Percentiles rank a stretch among this genome's conserved stretches.
Evolutionary conservation across 345 rosid genomes (phyloP).

Genomic region (Eucalyptus pauciflora): DNA sequence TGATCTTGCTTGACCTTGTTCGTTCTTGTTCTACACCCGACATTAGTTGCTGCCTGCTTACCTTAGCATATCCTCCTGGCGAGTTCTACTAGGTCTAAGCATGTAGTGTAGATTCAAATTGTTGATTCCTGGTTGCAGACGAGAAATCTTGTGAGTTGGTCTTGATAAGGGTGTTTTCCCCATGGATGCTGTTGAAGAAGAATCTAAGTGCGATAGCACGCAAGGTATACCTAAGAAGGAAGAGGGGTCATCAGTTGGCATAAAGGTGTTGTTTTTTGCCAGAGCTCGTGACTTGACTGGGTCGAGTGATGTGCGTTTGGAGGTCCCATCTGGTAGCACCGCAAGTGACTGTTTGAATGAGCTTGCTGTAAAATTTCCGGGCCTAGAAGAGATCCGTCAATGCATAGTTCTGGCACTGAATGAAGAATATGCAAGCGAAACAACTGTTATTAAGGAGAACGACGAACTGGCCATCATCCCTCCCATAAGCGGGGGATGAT

Average conservation of each 20-base stretch:
- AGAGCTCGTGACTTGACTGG: slow-evolving; percentile 83
- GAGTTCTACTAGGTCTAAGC: background rate
- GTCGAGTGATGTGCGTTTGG: slow-evolving; percentile 30
- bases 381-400: slow-evolving; percentile 48
- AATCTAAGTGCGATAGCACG: background rate
- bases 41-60: background rate
- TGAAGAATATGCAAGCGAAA: slow-evolving; percentile 30
- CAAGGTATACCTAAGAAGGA: background rate
- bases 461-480: slow-evolving; percentile 95
- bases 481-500: slow-evolving; percentile 94
- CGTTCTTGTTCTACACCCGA: background rate
- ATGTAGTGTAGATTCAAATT: too few relatives aligned
- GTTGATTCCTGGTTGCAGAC: background rate
- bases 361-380: slow-evolving; percentile 49
- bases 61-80: background rate
- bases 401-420: slow-evolving; percentile 69
- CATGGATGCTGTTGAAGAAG: slow-evolving; percentile 9
- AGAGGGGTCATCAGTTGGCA: slow-evolving; percentile 15
- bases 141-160: background rate
- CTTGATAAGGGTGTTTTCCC: background rate
- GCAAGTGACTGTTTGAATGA: slow-evolving; percentile 51
- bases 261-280: slow-evolving; percentile 78
- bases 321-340: slow-evolving; percentile 56
- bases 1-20: background rate
- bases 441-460: slow-evolving; percentile 44